Evolutionary conservation across 148 eudicot species (phyloP).

Genomic region (Vaccinium vitisidaea): DNA sequence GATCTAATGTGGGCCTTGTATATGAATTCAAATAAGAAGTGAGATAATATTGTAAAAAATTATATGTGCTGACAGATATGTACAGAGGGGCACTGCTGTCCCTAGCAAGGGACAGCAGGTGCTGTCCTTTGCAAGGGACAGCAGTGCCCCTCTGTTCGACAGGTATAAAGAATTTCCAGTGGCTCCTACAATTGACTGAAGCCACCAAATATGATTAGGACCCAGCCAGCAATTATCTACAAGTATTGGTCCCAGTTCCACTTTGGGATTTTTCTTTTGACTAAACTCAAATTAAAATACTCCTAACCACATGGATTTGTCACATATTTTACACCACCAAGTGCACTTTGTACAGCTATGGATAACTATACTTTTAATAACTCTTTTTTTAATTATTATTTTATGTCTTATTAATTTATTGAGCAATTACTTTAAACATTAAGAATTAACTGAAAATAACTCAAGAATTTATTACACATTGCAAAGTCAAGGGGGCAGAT

Average conservation of each 20-base stretch:
- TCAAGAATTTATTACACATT: too few relatives aligned
- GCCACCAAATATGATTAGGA: background rate
- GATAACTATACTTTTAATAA: background rate
- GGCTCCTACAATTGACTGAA: background rate
- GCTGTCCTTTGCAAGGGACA: too few relatives aligned
- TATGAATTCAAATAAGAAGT: background rate
- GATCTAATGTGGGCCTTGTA: too few relatives aligned
- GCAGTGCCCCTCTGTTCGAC: too few relatives aligned
- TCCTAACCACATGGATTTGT: background rate
- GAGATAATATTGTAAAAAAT: background rate
- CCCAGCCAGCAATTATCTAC: background rate
- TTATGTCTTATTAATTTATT: too few relatives aligned
- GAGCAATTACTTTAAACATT: too few relatives aligned
- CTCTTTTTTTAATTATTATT: background rate
- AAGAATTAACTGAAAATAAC: too few relatives aligned
- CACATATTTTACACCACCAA: background rate
- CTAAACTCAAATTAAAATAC: background rate
- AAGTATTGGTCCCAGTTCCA: background rate
- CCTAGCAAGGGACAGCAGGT: too few relatives aligned
- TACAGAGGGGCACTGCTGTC: too few relatives aligned
- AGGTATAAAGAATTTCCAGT: too few relatives aligned
- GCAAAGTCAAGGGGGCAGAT: too few relatives aligned
- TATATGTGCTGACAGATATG: too few relatives aligned
- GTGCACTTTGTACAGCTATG: background rate
- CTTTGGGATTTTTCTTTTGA: constrained; percentile 7